These are phyloP conservation scores for Neocallimastix lanati DNA, from an alignment of 192 early-diverging fungal genomes.

Conservation along the genomic window DNA sequence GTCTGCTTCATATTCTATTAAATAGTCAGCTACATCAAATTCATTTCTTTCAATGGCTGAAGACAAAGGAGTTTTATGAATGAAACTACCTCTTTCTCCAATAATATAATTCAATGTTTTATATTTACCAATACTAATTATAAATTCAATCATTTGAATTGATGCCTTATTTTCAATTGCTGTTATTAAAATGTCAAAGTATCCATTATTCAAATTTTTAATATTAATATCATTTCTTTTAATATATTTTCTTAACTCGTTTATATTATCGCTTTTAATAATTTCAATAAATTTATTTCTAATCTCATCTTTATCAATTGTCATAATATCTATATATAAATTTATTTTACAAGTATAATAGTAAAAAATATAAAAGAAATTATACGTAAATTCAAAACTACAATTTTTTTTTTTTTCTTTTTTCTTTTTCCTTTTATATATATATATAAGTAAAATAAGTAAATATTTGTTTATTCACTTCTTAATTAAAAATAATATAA, in stretches of 20 bases:
- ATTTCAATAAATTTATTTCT: background rate
- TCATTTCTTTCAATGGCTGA: background rate
- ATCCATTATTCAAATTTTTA: background rate
- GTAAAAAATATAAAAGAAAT: too few species aligned
- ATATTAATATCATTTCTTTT: background rate
- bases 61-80: background rate
- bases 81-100: background rate
- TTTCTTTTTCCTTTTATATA: too few species aligned
- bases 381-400: too few species aligned
- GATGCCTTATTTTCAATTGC: background rate
- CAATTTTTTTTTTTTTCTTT: too few species aligned
- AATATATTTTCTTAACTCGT: background rate
- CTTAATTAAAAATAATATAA: too few species aligned
- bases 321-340: background rate
- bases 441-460: too few species aligned
- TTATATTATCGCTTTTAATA: background rate
- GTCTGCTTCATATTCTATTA: background rate
- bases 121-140: background rate
- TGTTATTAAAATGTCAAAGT: background rate
- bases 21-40: background rate
- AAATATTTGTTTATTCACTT: too few species aligned
- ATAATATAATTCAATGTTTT: background rate
- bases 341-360: too few species aligned
- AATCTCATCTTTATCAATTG: background rate
- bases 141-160: background rate